phyloP scores from a whole-genome alignment of 208 protist species.

The Trypanosomatidae sp. region DNA sequence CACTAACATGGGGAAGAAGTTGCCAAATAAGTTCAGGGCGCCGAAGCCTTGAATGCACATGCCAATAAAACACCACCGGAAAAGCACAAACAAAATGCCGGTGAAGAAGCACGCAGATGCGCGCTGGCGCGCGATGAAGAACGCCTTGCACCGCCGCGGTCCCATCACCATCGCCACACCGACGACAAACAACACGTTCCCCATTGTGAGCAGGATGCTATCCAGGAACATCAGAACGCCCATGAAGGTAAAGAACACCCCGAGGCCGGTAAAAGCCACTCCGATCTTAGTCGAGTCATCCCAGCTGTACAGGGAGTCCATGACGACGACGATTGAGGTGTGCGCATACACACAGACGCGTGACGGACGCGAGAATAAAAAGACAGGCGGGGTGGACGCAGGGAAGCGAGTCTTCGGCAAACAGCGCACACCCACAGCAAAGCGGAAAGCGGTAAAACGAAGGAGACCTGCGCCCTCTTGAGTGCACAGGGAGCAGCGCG shows the following conservation, averaged over 20 bases:
- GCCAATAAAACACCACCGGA: slow-evolving; percentile 79
- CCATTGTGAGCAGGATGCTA: slow-evolving; percentile 87
- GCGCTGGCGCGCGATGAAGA: slow-evolving; percentile 78
- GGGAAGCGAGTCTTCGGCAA: background rate
- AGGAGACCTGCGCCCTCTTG: background rate
- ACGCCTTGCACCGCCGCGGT: slow-evolving; percentile 61
- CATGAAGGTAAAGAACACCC: slow-evolving; percentile 79
- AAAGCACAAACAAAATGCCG: slow-evolving; percentile 81
- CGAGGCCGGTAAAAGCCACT: slow-evolving; percentile 79
- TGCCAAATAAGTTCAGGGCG: slow-evolving; percentile 89
- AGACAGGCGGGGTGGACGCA: too few relatives aligned
- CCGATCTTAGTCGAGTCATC: slow-evolving; percentile 91
- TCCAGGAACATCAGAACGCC: slow-evolving; percentile 85
- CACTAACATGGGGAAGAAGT: slow-evolving; percentile 89
- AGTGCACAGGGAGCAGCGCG: background rate
- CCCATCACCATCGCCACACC: slow-evolving; percentile 90
- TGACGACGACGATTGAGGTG: slow-evolving; percentile 3
- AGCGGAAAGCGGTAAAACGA: background rate
- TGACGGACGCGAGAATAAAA: background rate
- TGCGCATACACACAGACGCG: background rate
- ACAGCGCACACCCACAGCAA: background rate
- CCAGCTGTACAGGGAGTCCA: slow-evolving; percentile 91
- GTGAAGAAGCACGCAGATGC: slow-evolving; percentile 86
- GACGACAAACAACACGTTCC: slow-evolving; percentile 87
- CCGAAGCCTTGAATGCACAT: slow-evolving; percentile 86